A percentile compares a stretch with the other conserved stretches of the same genome.
These are phyloP conservation scores for Paxillus ammoniavirescens DNA, from an alignment of 768 basidiomycete species.

Conservation along the genomic window DNA sequence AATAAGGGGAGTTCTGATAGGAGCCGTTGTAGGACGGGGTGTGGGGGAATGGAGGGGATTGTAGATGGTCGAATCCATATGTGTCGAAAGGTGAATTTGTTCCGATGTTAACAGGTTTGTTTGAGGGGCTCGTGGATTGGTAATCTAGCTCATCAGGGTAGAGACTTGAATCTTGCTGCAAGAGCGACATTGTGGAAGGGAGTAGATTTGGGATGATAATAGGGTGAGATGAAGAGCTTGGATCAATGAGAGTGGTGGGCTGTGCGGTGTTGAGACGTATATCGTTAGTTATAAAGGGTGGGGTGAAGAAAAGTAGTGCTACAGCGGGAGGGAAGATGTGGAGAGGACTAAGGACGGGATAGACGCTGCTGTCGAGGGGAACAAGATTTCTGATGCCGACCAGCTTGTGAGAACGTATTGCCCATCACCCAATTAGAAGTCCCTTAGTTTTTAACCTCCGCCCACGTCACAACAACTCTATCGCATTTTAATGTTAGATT, in stretches of 20 bases:
- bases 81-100: slow-evolving; percentile 36
- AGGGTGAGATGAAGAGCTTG: background rate
- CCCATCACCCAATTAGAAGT: slow-evolving; percentile 16
- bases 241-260: background rate
- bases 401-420: slow-evolving; percentile 26
- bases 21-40: slow-evolving; percentile 63
- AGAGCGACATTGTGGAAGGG: slow-evolving; percentile 24
- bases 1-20: slow-evolving; percentile 71
- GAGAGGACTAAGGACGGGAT: slow-evolving; percentile 5
- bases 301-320: background rate
- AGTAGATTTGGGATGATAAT: background rate
- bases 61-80: slow-evolving; percentile 37
- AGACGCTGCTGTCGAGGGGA: slow-evolving; percentile 21
- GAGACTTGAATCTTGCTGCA: slow-evolving; percentile 19
- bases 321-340: background rate
- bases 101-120: slow-evolving; percentile 25
- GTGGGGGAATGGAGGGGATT: slow-evolving; percentile 43
- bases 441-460: slow-evolving; percentile 32
- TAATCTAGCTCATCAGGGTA: slow-evolving; percentile 27
- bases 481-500: background rate
- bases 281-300: slow-evolving; percentile 1
- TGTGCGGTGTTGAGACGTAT: background rate
- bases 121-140: slow-evolving; percentile 23
- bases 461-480: slow-evolving; percentile 3
- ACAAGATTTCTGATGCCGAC: slow-evolving; percentile 9